Evolutionary conservation across 768 basidiomycete genomes (phyloP).

Genomic region (Coprinopsis sp.): DNA sequence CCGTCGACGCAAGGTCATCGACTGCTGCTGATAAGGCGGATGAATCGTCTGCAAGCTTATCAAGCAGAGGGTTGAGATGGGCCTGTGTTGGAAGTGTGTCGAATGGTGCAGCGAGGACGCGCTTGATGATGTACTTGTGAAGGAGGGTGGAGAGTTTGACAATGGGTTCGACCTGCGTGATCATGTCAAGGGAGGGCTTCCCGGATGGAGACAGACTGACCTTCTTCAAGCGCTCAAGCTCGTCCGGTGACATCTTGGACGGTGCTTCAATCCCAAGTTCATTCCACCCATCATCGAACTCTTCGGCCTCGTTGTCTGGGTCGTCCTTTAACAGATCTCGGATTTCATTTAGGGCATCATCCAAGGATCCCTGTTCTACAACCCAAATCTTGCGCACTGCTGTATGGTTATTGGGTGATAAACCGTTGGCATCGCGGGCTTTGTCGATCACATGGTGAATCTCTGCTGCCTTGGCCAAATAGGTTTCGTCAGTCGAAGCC

Average conservation of each 20-base stretch:
- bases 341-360: conserved; percentile 59
- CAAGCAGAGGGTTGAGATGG: conserved; percentile 33
- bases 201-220: conserved; percentile 26
- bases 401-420: conserved; percentile 52
- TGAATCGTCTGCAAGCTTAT: conserved; percentile 47
- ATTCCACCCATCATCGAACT: conserved; percentile 57
- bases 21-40: conserved; percentile 46
- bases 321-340: conserved; percentile 46
- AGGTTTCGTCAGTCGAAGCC: conserved; percentile 33
- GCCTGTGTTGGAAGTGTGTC: conserved; percentile 12
- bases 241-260: conserved; percentile 41
- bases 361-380: conserved; percentile 50
- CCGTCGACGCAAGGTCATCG: conserved; percentile 64
- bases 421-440: conserved; percentile 39
- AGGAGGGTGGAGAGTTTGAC: conserved; percentile 56
- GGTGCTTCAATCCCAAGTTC: conserved; percentile 52
- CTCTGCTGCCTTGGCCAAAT: conserved; percentile 53
- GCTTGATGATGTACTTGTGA: conserved; percentile 55
- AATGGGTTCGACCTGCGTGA: conserved; percentile 49
- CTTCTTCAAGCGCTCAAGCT: conserved; percentile 56
- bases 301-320: conserved; percentile 24
- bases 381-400: conserved; percentile 54
- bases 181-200: background rate
- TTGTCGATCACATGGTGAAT: conserved; percentile 57
- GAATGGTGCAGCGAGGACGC: conserved; percentile 37